Conservation (phyloP, 805 yeast genomes). For the Nakazawaea laoshanensis region DNA sequence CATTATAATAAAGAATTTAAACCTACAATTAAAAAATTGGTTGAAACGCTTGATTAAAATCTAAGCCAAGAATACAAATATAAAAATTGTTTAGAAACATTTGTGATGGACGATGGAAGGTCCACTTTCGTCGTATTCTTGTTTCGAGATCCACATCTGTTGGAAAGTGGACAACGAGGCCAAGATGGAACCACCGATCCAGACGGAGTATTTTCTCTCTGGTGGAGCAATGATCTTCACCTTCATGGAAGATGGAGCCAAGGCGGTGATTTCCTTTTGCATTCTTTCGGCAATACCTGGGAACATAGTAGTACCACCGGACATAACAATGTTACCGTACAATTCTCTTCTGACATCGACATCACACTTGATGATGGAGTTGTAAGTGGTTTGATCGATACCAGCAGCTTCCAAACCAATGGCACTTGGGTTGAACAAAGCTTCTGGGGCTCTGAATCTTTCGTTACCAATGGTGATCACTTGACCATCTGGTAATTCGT, state of each 20-base stretch:
- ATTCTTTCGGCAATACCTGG: conserved; percentile 99
- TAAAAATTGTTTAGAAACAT: conserved; percentile 61
- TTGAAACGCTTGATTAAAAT: background rate
- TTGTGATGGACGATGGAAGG: conserved; percentile 98
- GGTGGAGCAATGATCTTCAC: conserved; percentile 99
- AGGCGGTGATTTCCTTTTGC: conserved; percentile 99
- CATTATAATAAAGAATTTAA: background rate
- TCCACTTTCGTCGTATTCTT: conserved; percentile 99
- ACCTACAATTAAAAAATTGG: background rate
- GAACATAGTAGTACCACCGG: conserved; percentile 99
- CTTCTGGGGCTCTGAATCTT: conserved; percentile 99
- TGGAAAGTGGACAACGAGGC: conserved; percentile 99
- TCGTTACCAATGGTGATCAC: conserved; percentile 99
- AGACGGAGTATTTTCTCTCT: conserved; percentile 98
- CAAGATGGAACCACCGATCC: conserved; percentile 99
- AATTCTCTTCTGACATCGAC: conserved; percentile 98
- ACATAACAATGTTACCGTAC: conserved; percentile 98
- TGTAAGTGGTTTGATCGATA: conserved; percentile 95
- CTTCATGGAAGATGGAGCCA: conserved; percentile 99
- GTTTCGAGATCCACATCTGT: conserved; percentile 99
- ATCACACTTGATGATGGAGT: conserved; percentile 97
- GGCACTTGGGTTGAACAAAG: conserved; percentile 96
- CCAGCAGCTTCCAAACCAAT: conserved; percentile 91
- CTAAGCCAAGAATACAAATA: background rate
- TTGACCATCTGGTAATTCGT: conserved; percentile 99